phyloP scores from a whole-genome alignment of 2,329 filamentous ascomycete genomes.

The Trematosphaeria pertusa region DNA sequence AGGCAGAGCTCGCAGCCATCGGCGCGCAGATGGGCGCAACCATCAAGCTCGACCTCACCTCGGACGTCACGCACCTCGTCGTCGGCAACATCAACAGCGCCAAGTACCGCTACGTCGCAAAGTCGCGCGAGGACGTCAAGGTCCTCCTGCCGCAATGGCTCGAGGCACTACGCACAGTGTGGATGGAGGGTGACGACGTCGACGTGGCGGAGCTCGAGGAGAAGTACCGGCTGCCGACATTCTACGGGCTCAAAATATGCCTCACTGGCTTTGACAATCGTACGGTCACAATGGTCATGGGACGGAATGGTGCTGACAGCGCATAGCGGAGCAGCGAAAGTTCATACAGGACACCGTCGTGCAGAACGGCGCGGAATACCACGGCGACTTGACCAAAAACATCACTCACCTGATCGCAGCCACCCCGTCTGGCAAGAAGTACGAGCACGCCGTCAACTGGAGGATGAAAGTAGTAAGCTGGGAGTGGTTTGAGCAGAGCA shows the following conservation, averaged over 20 bases:
- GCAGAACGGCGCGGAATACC: conserved; percentile 80
- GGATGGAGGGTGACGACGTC: conserved; percentile 80
- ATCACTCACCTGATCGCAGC: conserved; percentile 89
- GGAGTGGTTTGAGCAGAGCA: conserved; percentile 85
- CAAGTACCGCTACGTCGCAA: conserved; percentile 95
- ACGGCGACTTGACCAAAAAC: conserved; percentile 82
- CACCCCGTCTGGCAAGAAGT: conserved; percentile 85
- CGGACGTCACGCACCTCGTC: conserved; percentile 92
- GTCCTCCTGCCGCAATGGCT: conserved; percentile 86
- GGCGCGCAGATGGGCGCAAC: conserved; percentile 83
- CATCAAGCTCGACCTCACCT: conserved; percentile 92
- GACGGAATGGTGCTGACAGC: conserved; percentile 31
- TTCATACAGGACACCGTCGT: conserved; percentile 72
- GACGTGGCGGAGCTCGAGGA: conserved; percentile 74
- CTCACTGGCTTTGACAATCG: conserved; percentile 74
- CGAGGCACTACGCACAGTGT: conserved; percentile 76
- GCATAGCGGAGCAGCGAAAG: conserved; percentile 68
- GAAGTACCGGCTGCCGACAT: conserved; percentile 68
- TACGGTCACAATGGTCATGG: conserved; percentile 42
- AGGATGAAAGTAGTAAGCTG: conserved; percentile 77
- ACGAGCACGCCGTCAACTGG: conserved; percentile 85
- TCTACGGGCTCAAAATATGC: conserved; percentile 69
- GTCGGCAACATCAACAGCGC: conserved; percentile 88
- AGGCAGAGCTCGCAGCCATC: conserved; percentile 66
- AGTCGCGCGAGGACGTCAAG: conserved; percentile 83